A percentile compares a stretch with the other conserved stretches of the same genome.
These are phyloP conservation scores for Ceratocystis lukuohia DNA, from an alignment of 2,329 filamentous ascomycete genomes.

Conservation along the genomic window DNA sequence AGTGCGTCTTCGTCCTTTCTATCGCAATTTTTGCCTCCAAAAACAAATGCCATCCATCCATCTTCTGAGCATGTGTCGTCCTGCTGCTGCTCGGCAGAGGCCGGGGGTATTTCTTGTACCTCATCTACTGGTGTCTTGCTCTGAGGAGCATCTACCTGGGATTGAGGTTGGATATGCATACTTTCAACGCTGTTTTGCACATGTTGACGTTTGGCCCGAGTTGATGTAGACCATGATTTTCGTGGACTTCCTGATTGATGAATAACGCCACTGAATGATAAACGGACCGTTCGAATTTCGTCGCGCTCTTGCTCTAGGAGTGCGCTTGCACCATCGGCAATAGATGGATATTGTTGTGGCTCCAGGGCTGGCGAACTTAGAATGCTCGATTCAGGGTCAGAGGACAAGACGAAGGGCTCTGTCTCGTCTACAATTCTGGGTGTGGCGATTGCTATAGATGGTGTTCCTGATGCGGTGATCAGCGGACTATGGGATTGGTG, in stretches of 20 bases:
- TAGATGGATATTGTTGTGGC: neutral
- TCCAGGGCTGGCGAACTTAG: neutral
- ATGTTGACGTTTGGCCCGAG: neutral
- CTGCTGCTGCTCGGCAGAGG: neutral
- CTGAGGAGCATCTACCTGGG: neutral
- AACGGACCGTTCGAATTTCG: neutral
- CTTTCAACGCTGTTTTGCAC: neutral
- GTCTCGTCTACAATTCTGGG: neutral
- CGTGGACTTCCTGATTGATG: neutral
- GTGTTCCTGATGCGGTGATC: neutral
- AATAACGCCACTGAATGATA: neutral
- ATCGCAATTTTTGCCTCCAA: neutral
- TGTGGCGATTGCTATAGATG: neutral
- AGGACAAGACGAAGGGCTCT: neutral
- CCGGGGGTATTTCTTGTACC: neutral
- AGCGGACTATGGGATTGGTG: neutral
- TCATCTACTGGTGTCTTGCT: neutral
- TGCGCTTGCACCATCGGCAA: neutral
- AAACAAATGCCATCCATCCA: slow-evolving; percentile 17
- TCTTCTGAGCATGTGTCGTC: slow-evolving; percentile 6
- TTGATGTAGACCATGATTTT: neutral
- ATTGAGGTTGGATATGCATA: neutral
- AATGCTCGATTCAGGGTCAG: neutral
- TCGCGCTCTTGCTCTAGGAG: neutral
- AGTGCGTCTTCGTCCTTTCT: neutral